These are phyloP conservation scores for Ceratocystis albifundus DNA, from an alignment of 2,329 filamentous ascomycete species.

Conservation along the genomic window DNA sequence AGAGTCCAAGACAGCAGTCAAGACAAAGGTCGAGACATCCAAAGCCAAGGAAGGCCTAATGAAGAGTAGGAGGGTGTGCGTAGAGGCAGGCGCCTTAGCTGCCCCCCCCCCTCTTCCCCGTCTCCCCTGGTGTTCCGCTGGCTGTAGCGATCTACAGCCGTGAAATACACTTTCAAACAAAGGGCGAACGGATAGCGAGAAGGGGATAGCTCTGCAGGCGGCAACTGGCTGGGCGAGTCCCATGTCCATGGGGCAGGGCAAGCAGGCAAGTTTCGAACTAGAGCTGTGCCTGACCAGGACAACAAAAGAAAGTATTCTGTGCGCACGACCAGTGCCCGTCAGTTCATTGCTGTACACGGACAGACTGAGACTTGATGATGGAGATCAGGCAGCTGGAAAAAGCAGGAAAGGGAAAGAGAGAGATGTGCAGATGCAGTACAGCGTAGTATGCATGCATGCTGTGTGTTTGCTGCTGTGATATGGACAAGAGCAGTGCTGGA, in stretches of 20 bases:
- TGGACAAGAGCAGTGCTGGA: not conserved
- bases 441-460: not conserved
- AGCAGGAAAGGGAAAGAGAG: not conserved
- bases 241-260: too few species aligned
- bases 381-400: not conserved
- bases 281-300: not conserved
- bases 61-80: not conserved
- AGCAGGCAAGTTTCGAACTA: not conserved
- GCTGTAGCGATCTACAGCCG: not conserved
- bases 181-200: not conserved
- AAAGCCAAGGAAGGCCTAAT: too few species aligned
- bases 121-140: not conserved
- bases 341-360: too few species aligned
- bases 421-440: constrained; percentile 1
- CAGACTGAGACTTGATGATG: too few species aligned
- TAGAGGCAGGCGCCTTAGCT: not conserved
- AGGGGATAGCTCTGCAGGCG: not conserved
- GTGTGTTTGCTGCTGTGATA: not conserved
- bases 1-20: not conserved
- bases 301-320: not conserved
- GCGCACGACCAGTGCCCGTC: too few species aligned
- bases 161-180: not conserved
- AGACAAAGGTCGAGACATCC: too few species aligned
- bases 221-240: not conserved
- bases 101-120: not conserved